Conservation (phyloP, 148 eudicot species). For the Arctostaphylos glauca region DNA sequence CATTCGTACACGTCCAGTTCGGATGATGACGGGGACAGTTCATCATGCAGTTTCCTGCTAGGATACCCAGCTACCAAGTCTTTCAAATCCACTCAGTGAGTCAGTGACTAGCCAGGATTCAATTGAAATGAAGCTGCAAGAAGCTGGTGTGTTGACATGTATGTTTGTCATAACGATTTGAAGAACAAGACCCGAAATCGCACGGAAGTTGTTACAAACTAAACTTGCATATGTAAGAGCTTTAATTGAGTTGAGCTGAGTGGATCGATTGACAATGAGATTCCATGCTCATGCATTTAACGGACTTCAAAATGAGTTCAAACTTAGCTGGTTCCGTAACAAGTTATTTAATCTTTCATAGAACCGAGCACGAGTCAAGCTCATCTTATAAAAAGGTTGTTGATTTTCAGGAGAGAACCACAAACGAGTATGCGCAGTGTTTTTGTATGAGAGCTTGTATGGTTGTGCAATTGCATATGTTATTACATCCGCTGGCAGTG, state of each 20-base stretch:
- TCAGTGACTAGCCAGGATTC: neutral
- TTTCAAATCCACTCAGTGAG: too few relatives aligned
- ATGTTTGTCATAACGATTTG: neutral
- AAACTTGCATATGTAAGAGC: neutral
- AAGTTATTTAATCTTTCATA: neutral
- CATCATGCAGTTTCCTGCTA: too few relatives aligned
- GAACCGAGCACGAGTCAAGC: neutral
- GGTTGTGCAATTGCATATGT: slow-evolving; percentile 39
- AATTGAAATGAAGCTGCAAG: neutral
- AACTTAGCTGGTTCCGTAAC: neutral
- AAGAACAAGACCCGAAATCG: neutral
- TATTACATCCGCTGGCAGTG: slow-evolving; percentile 28
- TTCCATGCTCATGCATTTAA: neutral
- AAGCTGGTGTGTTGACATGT: neutral
- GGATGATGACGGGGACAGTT: too few relatives aligned
- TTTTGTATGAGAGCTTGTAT: slow-evolving; percentile 27
- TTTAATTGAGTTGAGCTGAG: neutral
- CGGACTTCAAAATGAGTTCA: neutral
- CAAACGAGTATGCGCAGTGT: slow-evolving; percentile 21
- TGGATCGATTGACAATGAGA: neutral
- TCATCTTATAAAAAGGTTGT: neutral
- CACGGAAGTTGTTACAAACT: neutral
- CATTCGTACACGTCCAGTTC: too few relatives aligned
- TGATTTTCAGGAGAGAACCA: neutral
- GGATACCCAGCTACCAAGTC: too few relatives aligned